Base-by-base conservation (phyloP, 2,329 filamentous ascomycete species). In the Botrytis paeoniae region DNA sequence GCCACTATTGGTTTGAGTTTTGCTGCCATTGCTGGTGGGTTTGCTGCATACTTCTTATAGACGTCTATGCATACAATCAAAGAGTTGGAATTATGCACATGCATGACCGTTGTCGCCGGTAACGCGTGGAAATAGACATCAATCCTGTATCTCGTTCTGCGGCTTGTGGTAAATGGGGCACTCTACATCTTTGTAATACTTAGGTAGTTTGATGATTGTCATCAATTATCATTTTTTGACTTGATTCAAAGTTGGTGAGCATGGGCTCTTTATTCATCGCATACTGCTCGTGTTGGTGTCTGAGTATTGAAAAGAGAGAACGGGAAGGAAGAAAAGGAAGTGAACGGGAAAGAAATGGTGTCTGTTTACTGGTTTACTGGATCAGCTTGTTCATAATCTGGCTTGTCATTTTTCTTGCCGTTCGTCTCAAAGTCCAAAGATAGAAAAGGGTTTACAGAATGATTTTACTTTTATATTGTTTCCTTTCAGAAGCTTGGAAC, bases 31-130 rank as follows among this genome's bases (percentile, higher is more conserved):
- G 73, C 71, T 45, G 76, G 70, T 70, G 76, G 77, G 70, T 22
- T 76, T 32, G 66, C 73, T 54, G 77, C 73, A 37, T 60, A 74
- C 37, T 74, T 75, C 32, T 76, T 79, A 68, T 78, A 76, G 65
- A 22, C 9, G 4, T 4, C 0, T 4, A 29, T 16, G 32, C 6
- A 14, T 14, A 51, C 22, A 10, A 51, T 29, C 32, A 37, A 37
- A 51, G n/a, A 39, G 14, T 29, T 20, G 14, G 32, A 12, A 25
- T 22, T 22, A 20, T 6, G 37, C 29, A 22, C 0, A 14, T 63
- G 14, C 20, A 25, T 41, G 9, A 0, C 20, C 2, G 16, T 32
- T 0, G 2, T 29, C 35, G 25, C 54, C 3, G 29, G 25, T n/a
- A 6, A 9, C 16, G 20, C 4, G 35, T 20, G 39, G 16, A 54